Percentiles rank a stretch among this genome's conserved stretches.
Evolutionary conservation across 805 yeast species (phyloP).

Genomic region (Zygotorulaspora sp.): DNA sequence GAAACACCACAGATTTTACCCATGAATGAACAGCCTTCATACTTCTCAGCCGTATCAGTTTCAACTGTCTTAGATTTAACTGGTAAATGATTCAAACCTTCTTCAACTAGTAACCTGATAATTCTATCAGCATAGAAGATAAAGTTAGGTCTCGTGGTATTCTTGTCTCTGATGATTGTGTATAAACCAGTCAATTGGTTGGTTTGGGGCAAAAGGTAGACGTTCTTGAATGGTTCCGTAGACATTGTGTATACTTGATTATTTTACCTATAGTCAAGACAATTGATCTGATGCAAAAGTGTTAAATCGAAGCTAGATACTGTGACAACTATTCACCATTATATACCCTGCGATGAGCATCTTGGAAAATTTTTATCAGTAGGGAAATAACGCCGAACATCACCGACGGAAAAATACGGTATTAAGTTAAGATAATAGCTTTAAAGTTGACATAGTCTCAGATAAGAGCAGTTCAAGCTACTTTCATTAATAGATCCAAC

Average conservation of each 20-base stretch:
- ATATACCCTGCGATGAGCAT: conserved; percentile 2
- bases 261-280: too few species aligned
- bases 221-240: conserved; percentile 42
- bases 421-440: too few species aligned
- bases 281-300: too few species aligned
- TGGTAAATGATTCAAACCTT: conserved; percentile 90
- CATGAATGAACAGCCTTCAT: conserved; percentile 71
- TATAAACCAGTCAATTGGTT: conserved; percentile 84
- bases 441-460: too few species aligned
- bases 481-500: too few species aligned
- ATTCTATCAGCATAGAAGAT: conserved; percentile 94
- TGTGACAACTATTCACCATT: background rate
- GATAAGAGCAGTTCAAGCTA: too few species aligned
- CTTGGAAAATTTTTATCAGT: conserved; percentile 1
- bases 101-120: conserved; percentile 89
- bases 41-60: conserved; percentile 72
- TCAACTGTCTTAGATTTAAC: conserved; percentile 62
- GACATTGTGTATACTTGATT: conserved; percentile 21
- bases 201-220: conserved; percentile 73
- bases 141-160: conserved; percentile 83
- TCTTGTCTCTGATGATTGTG: conserved; percentile 81
- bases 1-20: conserved; percentile 98
- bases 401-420: conserved; percentile 1
- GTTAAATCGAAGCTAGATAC: too few species aligned
- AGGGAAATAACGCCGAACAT: background rate